A percentile compares a stretch with the other conserved stretches of the same genome.
phyloP scores from a whole-genome alignment of 306 rosid species.

The Chamaecrista fasciculata region DNA sequence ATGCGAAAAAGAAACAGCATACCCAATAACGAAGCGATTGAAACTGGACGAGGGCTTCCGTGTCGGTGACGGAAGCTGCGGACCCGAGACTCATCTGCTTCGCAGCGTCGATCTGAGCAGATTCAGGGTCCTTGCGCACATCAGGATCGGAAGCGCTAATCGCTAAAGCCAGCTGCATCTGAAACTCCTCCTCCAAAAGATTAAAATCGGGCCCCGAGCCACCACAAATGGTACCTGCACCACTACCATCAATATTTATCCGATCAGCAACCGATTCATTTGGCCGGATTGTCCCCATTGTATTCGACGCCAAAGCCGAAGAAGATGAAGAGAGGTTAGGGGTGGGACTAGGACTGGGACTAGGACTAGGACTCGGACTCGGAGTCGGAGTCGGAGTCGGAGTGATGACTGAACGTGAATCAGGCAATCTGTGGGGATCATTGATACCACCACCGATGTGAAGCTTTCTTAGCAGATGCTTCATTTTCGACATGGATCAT shows the following conservation, averaged over 20 bases:
- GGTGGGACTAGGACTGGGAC: no score
- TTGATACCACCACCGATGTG: slow-evolving; percentile 91
- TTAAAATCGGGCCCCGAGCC: slow-evolving; percentile 55
- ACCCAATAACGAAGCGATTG: slow-evolving; percentile 90
- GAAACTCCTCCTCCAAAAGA: slow-evolving; percentile 90
- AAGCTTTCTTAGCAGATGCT: slow-evolving; percentile 93
- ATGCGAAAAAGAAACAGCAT: background rate
- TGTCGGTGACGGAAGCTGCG: slow-evolving; percentile 49
- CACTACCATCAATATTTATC: slow-evolving; percentile 28
- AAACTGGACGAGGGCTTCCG: slow-evolving; percentile 53
- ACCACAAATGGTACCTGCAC: slow-evolving; percentile 14
- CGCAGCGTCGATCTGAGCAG: slow-evolving; percentile 99
- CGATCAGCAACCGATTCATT: slow-evolving; percentile 50
- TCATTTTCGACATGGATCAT: slow-evolving; percentile 94
- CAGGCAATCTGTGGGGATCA: slow-evolving; percentile 55
- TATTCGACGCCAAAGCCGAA: slow-evolving; percentile 36
- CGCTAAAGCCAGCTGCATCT: slow-evolving; percentile 92
- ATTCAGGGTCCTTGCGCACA: slow-evolving; percentile 63
- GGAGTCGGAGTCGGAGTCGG: slow-evolving; percentile 40
- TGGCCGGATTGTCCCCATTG: slow-evolving; percentile 44
- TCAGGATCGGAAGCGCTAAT: slow-evolving; percentile 95
- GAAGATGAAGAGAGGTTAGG: slow-evolving; percentile 37
- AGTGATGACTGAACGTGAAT: slow-evolving; percentile 31
- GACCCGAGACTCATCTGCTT: slow-evolving; percentile 97
- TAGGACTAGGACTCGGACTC: no score